Conservation (phyloP, 2,329 filamentous ascomycete species). For the Seiridium cupressi region DNA sequence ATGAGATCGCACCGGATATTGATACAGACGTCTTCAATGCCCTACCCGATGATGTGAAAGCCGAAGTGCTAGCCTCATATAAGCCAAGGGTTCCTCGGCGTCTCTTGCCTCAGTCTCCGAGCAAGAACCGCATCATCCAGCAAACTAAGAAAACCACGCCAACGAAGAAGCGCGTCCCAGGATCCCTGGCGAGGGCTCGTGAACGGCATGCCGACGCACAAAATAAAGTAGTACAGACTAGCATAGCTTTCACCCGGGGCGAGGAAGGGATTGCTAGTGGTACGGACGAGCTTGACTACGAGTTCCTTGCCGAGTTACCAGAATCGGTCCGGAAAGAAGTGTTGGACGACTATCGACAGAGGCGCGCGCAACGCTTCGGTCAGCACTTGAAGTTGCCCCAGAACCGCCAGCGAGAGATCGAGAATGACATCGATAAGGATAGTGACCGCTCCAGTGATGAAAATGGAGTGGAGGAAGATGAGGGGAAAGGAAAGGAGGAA, state of each 20-base stretch:
- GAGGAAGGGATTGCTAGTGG: conserved; percentile 25
- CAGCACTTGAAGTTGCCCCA: conserved; percentile 39
- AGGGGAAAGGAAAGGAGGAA: neutral
- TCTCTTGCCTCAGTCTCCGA: conserved; percentile 48
- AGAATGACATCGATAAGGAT: neutral
- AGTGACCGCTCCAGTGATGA: neutral
- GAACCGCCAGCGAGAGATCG: conserved; percentile 14
- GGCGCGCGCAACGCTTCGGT: conserved; percentile 55
- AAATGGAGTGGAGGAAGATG: neutral
- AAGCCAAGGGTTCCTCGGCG: conserved; percentile 24
- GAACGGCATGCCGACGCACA: conserved; percentile 53
- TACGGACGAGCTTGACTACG: conserved; percentile 57
- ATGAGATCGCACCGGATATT: conserved; percentile 67
- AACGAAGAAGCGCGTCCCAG: conserved; percentile 60
- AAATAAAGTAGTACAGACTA: conserved; percentile 70
- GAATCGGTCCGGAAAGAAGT: conserved; percentile 78
- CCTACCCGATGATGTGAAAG: conserved; percentile 81
- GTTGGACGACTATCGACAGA: conserved; percentile 68
- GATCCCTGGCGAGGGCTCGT: conserved; percentile 40
- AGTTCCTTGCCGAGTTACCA: conserved; percentile 80
- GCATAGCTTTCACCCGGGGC: conserved; percentile 50
- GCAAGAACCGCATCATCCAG: conserved; percentile 52
- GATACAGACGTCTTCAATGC: conserved; percentile 82
- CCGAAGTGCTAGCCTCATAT: conserved; percentile 78
- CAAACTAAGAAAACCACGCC: conserved; percentile 56